These are phyloP conservation scores for Ogataea pignaliae DNA, from an alignment of 805 yeast genomes.

Conservation along the genomic window DNA sequence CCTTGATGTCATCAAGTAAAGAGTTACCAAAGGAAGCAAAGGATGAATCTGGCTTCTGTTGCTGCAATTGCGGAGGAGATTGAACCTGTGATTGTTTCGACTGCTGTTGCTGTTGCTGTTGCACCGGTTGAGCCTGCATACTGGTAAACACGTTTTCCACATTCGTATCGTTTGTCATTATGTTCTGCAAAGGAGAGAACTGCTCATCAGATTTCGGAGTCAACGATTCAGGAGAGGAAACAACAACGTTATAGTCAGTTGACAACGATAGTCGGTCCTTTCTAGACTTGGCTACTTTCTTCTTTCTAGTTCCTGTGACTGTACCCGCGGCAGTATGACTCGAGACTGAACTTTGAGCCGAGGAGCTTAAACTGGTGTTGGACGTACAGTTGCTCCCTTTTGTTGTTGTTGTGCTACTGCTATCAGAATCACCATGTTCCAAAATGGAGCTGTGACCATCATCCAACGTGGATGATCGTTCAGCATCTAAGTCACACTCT, in stretches of 20 bases:
- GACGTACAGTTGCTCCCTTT: no score
- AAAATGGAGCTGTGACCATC: no score
- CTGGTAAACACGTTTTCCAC: conserved; percentile 2
- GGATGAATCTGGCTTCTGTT: not conserved
- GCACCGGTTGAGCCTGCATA: not conserved
- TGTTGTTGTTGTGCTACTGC: no score
- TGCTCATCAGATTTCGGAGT: conserved; percentile 22
- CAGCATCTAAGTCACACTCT: conserved; percentile 28
- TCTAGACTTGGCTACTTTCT: conserved; percentile 1
- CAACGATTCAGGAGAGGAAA: conserved; percentile 25
- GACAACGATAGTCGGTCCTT: conserved; percentile 6
- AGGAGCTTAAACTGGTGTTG: not conserved
- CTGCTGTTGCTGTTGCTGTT: not conserved
- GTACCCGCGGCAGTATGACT: not conserved
- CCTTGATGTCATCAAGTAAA: conserved; percentile 16
- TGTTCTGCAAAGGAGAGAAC: conserved; percentile 15
- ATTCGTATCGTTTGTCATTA: conserved; percentile 7
- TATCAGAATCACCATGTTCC: not conserved
- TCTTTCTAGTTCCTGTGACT: conserved; percentile 1
- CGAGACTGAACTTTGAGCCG: not conserved
- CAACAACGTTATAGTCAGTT: conserved; percentile 11
- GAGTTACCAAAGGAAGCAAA: not conserved
- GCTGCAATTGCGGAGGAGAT: not conserved
- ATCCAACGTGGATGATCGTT: not conserved
- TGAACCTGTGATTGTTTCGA: not conserved